Evolutionary conservation across 1,284 basidiomycete species (phyloP), one percentile per base, ranked within the genome.

Genomic region (Cutaneotrichosporon arboriforme): DNA sequence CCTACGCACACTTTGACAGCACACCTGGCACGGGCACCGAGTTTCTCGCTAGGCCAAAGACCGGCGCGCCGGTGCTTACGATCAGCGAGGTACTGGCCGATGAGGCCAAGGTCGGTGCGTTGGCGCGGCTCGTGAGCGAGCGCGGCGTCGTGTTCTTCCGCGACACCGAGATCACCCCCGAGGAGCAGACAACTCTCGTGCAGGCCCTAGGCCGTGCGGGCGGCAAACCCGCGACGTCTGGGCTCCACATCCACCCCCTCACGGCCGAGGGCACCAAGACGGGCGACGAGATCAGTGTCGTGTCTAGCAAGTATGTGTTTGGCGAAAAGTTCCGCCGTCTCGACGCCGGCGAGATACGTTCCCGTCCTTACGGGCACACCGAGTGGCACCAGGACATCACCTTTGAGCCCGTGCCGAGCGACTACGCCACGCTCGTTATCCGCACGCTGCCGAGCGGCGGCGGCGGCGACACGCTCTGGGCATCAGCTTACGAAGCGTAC

Each of bases 91-190:
- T 71, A 2, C 55, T 71, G 15, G 57, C 43, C 15, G 60, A 68
- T 38, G 60, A 63, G 12, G 53, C 39, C 13, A 62, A 64, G 42
- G 54, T 69, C 35, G 59, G 48, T 23, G 67, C 66, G 8, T 61
- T 70, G 2, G 69, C 63, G n/a, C 56, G 61, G 35, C 61, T 69
- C 51, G 75, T 85, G 49, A 81, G 83, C 3, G 80, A 83, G 53
- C 82, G 84, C 33, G 83, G 83, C 15, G 84, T 86, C 46, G 83
- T 84, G 18, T 85, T 86, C 73, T 84, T 87, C 78, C 77, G 80
- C 22, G 73, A 78, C 21, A 83, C 82, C 56, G 76, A 78, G 44
- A 58, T 81, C 50, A 73, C 70, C 5, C 58, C 79, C 20, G 72
- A 72, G 2, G 71, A 81, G 51, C 77, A 80, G 64, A 76, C 75